Evolutionary conservation across 495 filamentous ascomycete genomes (phyloP).

Genomic region (Podospora australis): DNA sequence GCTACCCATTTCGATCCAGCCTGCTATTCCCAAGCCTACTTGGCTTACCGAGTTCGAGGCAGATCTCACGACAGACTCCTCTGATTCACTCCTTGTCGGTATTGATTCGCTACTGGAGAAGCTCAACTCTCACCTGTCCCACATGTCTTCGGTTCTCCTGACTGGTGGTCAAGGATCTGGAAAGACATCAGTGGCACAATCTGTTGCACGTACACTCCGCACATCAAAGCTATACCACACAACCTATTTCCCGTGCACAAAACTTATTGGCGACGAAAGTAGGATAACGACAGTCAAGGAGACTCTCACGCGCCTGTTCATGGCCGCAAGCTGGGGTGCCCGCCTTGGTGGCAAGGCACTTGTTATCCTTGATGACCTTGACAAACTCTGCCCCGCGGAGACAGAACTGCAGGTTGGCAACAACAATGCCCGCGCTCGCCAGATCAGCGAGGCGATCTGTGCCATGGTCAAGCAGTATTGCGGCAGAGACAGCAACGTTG

Average conservation of each 20-base stretch:
- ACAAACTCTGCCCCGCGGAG: conserved; percentile 84
- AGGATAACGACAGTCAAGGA: conserved; percentile 87
- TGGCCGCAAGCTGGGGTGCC: conserved; percentile 82
- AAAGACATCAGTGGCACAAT: conserved; percentile 65
- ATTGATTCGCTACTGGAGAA: conserved; percentile 72
- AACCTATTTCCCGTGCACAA: conserved; percentile 75
- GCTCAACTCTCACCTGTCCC: conserved; percentile 63
- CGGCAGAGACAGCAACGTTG: conserved; percentile 62
- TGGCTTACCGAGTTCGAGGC: conserved; percentile 41
- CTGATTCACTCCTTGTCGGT: conserved; percentile 65
- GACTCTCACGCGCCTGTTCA: conserved; percentile 72
- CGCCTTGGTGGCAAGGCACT: conserved; percentile 73
- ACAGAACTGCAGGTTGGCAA: conserved; percentile 87
- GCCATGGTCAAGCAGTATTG: conserved; percentile 79
- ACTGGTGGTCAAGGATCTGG: conserved; percentile 85
- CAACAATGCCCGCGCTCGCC: conserved; percentile 84
- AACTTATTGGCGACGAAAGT: conserved; percentile 79
- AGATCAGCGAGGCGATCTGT: conserved; percentile 85
- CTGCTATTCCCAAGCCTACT: conserved; percentile 56
- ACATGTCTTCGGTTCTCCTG: conserved; percentile 81
- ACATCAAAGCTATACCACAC: conserved; percentile 64
- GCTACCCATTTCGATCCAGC: conserved; percentile 63
- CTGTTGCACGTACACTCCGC: conserved; percentile 59
- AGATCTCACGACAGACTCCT: conserved; percentile 46
- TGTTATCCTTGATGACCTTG: conserved; percentile 86